Evolutionary conservation across 305 asterid genomes (phyloP).

Genomic region (Lippia alba): DNA sequence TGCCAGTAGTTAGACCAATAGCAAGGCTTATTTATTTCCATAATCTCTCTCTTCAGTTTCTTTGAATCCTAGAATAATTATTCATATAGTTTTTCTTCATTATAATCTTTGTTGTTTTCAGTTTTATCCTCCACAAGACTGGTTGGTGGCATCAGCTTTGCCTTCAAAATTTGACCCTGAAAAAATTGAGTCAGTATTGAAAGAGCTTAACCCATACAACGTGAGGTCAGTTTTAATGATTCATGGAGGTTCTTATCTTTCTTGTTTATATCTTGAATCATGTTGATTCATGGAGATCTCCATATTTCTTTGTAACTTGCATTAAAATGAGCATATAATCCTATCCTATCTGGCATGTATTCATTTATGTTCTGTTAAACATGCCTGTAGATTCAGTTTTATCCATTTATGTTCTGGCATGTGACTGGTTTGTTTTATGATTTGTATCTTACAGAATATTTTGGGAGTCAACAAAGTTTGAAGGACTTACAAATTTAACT

Average conservation of each 20-base stretch:
- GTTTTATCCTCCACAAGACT: conserved; percentile 90
- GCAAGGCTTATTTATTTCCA: conserved; percentile 10
- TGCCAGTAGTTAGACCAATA: conserved; percentile 15
- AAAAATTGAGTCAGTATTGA: conserved; percentile 61
- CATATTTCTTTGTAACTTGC: conserved; percentile 9
- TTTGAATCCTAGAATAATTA: conserved; percentile 14
- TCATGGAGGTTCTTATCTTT: conserved; percentile 14
- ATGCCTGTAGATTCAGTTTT: background rate
- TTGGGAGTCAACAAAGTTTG: conserved; percentile 94
- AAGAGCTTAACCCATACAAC: conserved; percentile 77
- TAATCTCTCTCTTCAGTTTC: conserved; percentile 15
- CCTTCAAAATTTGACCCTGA: conserved; percentile 72
- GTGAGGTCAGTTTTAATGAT: conserved; percentile 59
- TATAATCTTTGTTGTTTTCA: conserved; percentile 31
- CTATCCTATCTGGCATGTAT: conserved; percentile 22
- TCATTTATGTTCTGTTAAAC: conserved; percentile 15
- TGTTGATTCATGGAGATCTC: background rate
- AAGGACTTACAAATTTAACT: conserved; percentile 62
- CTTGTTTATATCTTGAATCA: background rate
- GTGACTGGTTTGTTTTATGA: conserved; percentile 26
- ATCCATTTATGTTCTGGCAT: conserved; percentile 17
- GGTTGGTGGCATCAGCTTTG: conserved; percentile 92
- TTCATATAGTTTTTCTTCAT: conserved; percentile 28
- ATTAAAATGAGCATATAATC: conserved; percentile 9
- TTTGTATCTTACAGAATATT: conserved; percentile 67